phyloP scores from a whole-genome alignment of 805 yeast genomes.

The Candida peoriensis region DNA sequence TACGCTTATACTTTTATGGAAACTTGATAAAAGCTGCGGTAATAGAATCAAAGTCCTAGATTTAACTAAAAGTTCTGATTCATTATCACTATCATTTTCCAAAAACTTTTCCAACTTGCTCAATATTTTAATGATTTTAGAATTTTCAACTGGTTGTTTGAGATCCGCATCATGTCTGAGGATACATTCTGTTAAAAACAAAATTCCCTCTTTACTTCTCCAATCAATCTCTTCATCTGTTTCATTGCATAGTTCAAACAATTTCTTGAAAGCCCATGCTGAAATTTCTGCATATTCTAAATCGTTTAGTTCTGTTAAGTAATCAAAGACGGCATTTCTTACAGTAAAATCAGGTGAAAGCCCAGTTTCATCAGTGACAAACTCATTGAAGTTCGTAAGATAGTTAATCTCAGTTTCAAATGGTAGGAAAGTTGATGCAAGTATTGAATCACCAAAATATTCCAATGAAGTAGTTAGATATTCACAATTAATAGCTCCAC shows the following conservation, averaged over 20 bases:
- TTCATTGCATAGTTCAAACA: background rate
- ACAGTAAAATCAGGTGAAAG: conserved; percentile 48
- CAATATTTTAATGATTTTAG: conserved; percentile 7
- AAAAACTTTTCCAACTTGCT: conserved; percentile 9
- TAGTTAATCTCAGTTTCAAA: conserved; percentile 41
- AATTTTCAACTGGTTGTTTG: background rate
- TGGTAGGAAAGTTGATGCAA: conserved; percentile 14
- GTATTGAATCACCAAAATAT: conserved; percentile 13
- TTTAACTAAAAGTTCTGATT: conserved; percentile 34
- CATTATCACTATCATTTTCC: background rate
- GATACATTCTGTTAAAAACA: conserved; percentile 49
- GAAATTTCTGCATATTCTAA: conserved; percentile 29
- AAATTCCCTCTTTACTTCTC: conserved; percentile 42
- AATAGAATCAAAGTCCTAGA: conserved; percentile 46
- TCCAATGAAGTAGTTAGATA: conserved; percentile 4
- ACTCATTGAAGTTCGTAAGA: conserved; percentile 58
- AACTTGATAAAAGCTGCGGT: conserved; percentile 56
- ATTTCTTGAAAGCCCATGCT: conserved; percentile 6
- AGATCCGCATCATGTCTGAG: background rate
- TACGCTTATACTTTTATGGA: conserved; percentile 30
- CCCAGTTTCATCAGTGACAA: conserved; percentile 72
- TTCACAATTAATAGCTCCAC: conserved; percentile 2
- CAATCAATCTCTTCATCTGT: conserved; percentile 24
- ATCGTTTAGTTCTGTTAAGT: conserved; percentile 44
- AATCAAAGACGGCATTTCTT: conserved; percentile 59